A percentile compares a stretch with the other conserved stretches of the same genome.
Evolutionary conservation across 2,329 filamentous ascomycete species (phyloP).

Genomic region (Ophiostoma sp.): DNA sequence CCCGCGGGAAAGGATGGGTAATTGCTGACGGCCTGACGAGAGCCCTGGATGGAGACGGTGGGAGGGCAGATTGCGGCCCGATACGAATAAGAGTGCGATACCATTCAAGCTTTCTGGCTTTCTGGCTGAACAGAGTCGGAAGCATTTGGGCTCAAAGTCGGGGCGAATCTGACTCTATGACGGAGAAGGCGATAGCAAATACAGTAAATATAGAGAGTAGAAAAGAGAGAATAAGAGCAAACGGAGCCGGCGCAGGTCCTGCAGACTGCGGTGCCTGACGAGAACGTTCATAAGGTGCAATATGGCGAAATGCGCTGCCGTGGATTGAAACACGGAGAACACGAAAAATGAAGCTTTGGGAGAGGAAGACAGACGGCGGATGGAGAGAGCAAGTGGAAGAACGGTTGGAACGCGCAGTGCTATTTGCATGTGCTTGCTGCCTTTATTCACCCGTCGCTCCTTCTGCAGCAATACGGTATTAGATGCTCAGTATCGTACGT

Average conservation of each 20-base stretch:
- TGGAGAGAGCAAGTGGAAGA: neutral
- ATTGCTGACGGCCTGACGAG: neutral
- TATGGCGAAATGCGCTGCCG: neutral
- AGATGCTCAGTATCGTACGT: neutral
- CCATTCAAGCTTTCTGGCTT: neutral
- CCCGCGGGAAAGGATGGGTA: neutral
- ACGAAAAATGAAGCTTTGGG: neutral
- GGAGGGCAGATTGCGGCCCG: conserved; percentile 5
- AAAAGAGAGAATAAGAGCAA: neutral
- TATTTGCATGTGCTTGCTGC: neutral
- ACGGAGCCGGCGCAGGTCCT: neutral
- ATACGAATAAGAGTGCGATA: conserved; percentile 3
- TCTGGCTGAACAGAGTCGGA: no score
- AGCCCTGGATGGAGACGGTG: neutral
- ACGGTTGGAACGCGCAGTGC: neutral
- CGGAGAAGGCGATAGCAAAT: neutral
- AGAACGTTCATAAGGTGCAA: no score
- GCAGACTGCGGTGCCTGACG: no score
- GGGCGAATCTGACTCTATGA: no score
- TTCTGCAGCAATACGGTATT: neutral
- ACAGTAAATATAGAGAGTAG: neutral
- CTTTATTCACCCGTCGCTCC: neutral
- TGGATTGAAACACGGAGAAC: neutral
- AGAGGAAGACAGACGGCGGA: neutral
- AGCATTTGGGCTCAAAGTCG: no score